Conservation (phyloP, 441 rosid species). For the Erodium trifolium region DNA sequence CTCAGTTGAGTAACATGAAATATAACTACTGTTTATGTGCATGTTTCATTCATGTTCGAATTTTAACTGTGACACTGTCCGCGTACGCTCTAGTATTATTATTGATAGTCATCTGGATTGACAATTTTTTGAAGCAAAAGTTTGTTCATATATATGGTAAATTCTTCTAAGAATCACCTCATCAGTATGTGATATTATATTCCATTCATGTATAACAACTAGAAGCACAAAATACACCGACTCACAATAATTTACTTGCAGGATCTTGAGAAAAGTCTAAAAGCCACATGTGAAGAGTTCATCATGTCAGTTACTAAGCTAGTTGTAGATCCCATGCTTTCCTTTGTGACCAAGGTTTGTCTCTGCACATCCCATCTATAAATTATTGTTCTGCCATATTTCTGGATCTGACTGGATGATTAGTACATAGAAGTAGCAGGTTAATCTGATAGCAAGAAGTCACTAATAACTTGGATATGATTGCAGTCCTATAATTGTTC, state of each 20-base stretch:
- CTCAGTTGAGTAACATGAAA: not conserved
- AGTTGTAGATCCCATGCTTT: slow-evolving; percentile 95
- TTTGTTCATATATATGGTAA: not conserved
- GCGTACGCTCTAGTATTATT: not conserved
- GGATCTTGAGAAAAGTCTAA: slow-evolving; percentile 92
- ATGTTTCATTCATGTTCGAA: not conserved
- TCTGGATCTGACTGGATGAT: not conserved
- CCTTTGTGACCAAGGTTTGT: slow-evolving; percentile 79
- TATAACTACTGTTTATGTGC: not conserved
- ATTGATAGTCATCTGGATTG: not conserved
- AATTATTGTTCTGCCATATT: not conserved
- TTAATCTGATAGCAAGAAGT: not conserved
- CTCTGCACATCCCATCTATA: slow-evolving; percentile 13
- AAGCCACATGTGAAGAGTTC: slow-evolving; percentile 96
- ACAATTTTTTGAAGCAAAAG: not conserved
- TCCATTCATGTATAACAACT: not conserved
- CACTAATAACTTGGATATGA: not conserved
- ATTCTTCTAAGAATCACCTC: not conserved
- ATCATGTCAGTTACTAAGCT: slow-evolving; percentile 91
- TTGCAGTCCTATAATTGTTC: not conserved
- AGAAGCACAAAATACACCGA: not conserved
- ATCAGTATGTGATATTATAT: not conserved
- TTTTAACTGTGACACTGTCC: not conserved
- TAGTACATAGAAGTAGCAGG: slow-evolving; percentile 2
- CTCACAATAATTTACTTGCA: slow-evolving; percentile 25